Evolutionary conservation across 257 asterid genomes (phyloP).

Genomic region (Solanum microdontum): DNA sequence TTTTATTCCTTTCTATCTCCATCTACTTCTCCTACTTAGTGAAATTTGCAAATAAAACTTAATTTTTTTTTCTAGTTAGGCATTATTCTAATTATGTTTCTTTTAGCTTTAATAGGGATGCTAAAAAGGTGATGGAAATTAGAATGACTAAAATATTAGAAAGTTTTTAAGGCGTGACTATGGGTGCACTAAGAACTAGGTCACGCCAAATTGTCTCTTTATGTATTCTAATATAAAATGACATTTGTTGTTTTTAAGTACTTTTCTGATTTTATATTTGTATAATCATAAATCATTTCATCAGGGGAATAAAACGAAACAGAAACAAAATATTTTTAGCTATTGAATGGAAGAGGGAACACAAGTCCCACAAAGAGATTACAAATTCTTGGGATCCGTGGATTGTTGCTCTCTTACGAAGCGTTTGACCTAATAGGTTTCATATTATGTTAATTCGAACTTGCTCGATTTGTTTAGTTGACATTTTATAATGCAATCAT

Average conservation of each 20-base stretch:
- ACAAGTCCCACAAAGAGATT: background rate
- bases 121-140: background rate
- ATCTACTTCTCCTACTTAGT: constrained; percentile 29
- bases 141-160: background rate
- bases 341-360: background rate
- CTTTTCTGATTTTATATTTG: background rate
- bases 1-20: background rate
- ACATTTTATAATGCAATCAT: background rate
- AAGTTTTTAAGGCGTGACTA: background rate
- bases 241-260: background rate
- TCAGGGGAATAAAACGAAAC: background rate
- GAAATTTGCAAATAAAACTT: background rate
- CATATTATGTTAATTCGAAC: background rate
- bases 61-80: background rate
- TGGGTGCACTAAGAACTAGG: background rate
- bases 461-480: background rate
- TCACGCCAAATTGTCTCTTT: background rate
- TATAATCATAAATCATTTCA: background rate
- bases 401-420: background rate
- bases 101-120: background rate
- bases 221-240: background rate
- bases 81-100: background rate
- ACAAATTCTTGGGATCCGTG: background rate
- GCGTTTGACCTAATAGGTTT: background rate
- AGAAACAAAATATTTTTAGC: background rate